Evolutionary conservation across 1,284 basidiomycete species (phyloP).

Genomic region (Cutaneotrichosporon dermatis): DNA sequence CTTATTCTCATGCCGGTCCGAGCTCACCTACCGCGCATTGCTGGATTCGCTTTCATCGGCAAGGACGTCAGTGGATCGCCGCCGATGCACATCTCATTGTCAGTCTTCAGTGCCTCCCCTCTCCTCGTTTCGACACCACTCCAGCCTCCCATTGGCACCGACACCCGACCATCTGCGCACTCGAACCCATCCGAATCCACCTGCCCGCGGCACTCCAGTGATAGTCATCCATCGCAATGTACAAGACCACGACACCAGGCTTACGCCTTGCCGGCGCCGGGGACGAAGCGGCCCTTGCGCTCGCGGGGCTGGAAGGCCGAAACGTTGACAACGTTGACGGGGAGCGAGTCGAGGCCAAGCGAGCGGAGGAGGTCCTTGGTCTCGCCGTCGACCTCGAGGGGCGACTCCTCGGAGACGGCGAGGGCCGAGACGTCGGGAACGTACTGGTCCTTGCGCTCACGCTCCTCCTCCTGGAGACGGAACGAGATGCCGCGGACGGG

Average conservation of each 20-base stretch:
- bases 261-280: slow-evolving; percentile 61
- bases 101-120: no score
- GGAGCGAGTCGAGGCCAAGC: slow-evolving; percentile 86
- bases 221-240: slow-evolving; percentile 18
- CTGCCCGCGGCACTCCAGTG: no score
- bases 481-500: slow-evolving; percentile 99
- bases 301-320: slow-evolving; percentile 61
- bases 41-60: no score
- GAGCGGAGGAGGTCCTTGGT: slow-evolving; percentile 87
- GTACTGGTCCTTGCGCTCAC: slow-evolving; percentile 98
- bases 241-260: slow-evolving; percentile 4
- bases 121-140: no score
- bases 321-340: slow-evolving; percentile 65
- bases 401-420: slow-evolving; percentile 63
- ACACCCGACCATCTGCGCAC: no score
- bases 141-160: no score
- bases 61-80: no score
- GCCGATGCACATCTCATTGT: no score
- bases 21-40: no score
- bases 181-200: no score
- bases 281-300: slow-evolving; percentile 74
- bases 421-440: slow-evolving; percentile 94
- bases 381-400: slow-evolving; percentile 81
- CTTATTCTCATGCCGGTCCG: no score
- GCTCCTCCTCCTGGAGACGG: slow-evolving; percentile 99